Base-by-base conservation (phyloP, 768 basidiomycete genomes). In the Podaxis sp. region DNA sequence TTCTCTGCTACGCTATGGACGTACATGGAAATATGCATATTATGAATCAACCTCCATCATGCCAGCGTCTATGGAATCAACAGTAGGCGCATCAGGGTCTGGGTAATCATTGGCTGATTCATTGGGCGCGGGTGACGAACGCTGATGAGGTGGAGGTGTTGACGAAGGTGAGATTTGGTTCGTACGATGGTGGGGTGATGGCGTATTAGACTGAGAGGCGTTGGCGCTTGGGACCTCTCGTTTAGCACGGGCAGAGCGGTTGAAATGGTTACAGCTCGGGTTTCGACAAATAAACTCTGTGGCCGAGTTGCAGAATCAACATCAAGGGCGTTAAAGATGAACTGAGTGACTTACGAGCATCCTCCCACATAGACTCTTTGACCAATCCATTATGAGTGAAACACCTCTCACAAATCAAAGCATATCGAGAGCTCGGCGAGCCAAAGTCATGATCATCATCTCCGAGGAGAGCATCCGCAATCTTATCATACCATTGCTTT, bases 361-460 rank as follows among this genome's bases (percentile, higher is more conserved):
- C 87, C 64, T 90, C 88, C 85, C 89, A 95, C 71, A 88, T 80
- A 50, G 80, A 85, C 71, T 93, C 93, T 68, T 89, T 88, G 9
- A 93, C 91, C 2, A 97, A 80, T 2, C 94, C 94, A 64, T 96
- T 96, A 71, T 96, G 94, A 22, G 85, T 75, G 69, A 91, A 96
- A 70, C 94, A 96, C 64, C 85, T 87, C 66, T 88, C 86, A 74
- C 94, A 96, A 52, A 96, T 95, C 54, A 96, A 82, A 2, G 94
- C 94, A 67, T 93, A 96, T 60, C 82, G 81, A 37, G 70, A 84
- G 71, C 72, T 79, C 68, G 68, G 83, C 64, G 82, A 76, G 29
- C 75, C 77, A 24, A 73, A 65, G 3, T 64, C 65, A 36, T 72
- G 68, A 59, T 90, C 89, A 53, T 91, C 90, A 56, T 93, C 92